Conservation (phyloP, 805 yeast genomes). For the Ogataea trehaloabstinens region DNA sequence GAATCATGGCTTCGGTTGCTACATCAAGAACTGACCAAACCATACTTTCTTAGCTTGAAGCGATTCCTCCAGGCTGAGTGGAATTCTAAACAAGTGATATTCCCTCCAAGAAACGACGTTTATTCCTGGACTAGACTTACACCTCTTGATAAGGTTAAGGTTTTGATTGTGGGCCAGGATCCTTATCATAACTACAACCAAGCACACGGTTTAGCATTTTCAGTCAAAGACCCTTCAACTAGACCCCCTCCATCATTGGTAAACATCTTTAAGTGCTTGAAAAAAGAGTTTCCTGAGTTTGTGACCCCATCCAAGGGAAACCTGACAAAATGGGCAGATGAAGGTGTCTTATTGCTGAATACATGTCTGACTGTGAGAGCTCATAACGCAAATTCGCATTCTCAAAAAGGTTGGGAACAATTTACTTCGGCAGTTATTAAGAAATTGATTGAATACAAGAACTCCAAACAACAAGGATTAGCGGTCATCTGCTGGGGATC, state of each 20-base stretch:
- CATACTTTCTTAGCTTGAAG: constrained; percentile 77
- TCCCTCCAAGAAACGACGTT: constrained; percentile 75
- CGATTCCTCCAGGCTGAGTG: constrained; percentile 53
- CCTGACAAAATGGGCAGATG: constrained; percentile 77
- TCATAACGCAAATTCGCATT: constrained; percentile 90
- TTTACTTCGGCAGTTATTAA: constrained; percentile 76
- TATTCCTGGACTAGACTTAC: constrained; percentile 92
- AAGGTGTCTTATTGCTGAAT: constrained; percentile 85
- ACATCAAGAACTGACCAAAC: constrained; percentile 72
- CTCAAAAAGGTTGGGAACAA: constrained; percentile 87
- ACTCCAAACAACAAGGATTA: constrained; percentile 46
- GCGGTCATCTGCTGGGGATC: constrained; percentile 66
- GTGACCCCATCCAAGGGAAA: constrained; percentile 61
- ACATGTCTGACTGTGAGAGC: constrained; percentile 90
- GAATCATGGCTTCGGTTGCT: constrained; percentile 75
- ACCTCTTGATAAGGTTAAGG: constrained; percentile 69
- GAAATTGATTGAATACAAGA: constrained; percentile 48
- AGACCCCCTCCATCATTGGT: constrained; percentile 84
- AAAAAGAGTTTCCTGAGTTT: constrained; percentile 68
- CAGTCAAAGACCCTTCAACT: constrained; percentile 77
- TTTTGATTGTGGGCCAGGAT: constrained; percentile 89
- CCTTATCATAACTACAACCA: constrained; percentile 92
- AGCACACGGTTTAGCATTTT: constrained; percentile 95
- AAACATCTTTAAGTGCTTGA: constrained; percentile 80
- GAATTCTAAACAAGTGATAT: constrained; percentile 44